Base-by-base conservation (phyloP, 2,329 filamentous ascomycete genomes). In the Chrysoporthe cubensis region DNA sequence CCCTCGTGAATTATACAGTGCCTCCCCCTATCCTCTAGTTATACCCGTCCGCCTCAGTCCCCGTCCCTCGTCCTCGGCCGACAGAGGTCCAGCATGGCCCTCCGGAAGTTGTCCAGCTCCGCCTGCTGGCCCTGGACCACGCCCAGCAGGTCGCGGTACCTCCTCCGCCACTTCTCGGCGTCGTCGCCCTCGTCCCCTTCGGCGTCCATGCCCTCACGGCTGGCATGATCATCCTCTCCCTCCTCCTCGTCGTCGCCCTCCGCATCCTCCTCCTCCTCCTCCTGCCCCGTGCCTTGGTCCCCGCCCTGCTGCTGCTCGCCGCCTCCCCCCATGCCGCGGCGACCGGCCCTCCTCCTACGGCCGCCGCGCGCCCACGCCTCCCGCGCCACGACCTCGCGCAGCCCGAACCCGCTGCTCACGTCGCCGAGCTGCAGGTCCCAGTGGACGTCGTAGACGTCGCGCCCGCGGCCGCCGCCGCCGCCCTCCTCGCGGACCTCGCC, bases 61-160 rank as follows among this genome's bases (percentile, higher is more conserved):
- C 50, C 52, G 18, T 56, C 40, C 26, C 43, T 21, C 14, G 42
- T 54, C n/a, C 62, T 42, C 21, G 62, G 50, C 32, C 60, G 68
- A 48, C 59, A 62, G 14, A 69, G 14, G 7, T 80, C 77, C 67
- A 85, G 73, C 57, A 88, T 76, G 42, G 75, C 80, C 50, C 75
- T 76, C 71, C 80, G 81, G 66, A 87, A 72, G 52, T 79, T 77
- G 64, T 75, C 74, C 64, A 86, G 76, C 72, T 84, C 82, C 72
- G 84, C 83, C 72, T 90, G 88, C 68, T 84, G 83, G 68, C 86
- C 84, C 74, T 83, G 84, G 72, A 91, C 83, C 70, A 84, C 83
- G 54, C 84, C 84, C 73, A 90, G 83, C 71, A 91, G 80, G 65
- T 87, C 84, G 56, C 79, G 79, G 71, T 89, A 88, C 69, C 81